Evolutionary conservation across 2,329 filamentous ascomycete genomes (phyloP).

Genomic region (Arthrocladium fulminans): DNA sequence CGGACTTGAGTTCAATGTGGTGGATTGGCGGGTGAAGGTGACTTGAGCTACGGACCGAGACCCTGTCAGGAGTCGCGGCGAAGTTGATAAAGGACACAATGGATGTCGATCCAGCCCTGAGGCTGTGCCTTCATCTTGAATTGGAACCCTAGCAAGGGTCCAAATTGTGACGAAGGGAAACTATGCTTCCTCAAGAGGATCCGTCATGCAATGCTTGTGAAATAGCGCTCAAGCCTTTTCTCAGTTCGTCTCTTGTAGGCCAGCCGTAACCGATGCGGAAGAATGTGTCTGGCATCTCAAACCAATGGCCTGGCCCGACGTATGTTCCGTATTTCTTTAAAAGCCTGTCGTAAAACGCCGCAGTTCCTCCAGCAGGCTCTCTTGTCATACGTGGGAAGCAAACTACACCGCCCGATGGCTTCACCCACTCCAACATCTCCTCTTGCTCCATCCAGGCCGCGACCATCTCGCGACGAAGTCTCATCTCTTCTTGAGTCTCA

Average conservation of each 20-base stretch:
- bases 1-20: conserved; percentile 11
- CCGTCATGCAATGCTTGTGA: conserved; percentile 2
- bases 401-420: conserved; percentile 21
- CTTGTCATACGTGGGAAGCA: conserved; percentile 23
- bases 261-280: conserved; percentile 25
- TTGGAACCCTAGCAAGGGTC: too few species aligned
- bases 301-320: conserved; percentile 20
- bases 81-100: too few species aligned
- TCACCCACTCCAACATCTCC: conserved; percentile 23
- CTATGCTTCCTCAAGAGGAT: too few species aligned
- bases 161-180: too few species aligned
- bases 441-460: conserved; percentile 21
- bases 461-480: conserved; percentile 18
- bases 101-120: too few species aligned
- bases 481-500: conserved; percentile 16
- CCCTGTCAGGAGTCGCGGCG: too few species aligned
- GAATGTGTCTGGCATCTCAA: conserved; percentile 21
- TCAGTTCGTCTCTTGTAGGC: conserved; percentile 19
- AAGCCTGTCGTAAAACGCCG: conserved; percentile 16
- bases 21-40: conserved; percentile 12
- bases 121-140: too few species aligned
- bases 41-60: too few species aligned
- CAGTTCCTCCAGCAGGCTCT: conserved; percentile 15
- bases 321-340: conserved; percentile 19
- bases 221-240: conserved; percentile 18